Conservation (phyloP, 2,329 filamentous ascomycete species). For the Ophiostoma montium region DNA sequence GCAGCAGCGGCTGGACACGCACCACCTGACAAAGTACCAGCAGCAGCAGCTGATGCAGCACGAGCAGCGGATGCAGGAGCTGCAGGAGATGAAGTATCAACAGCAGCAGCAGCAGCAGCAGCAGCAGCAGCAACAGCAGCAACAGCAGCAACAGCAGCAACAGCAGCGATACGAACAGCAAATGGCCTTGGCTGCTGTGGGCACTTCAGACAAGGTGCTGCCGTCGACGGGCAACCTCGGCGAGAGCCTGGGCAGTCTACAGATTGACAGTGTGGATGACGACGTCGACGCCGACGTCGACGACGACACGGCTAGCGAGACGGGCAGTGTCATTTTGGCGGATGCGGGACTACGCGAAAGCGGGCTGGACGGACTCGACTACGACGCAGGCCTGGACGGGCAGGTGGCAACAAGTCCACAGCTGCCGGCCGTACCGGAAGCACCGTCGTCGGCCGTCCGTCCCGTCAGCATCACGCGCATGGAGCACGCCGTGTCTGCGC, state of each 20-base stretch:
- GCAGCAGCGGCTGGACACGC: conserved; percentile 10
- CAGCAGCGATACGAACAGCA: neutral
- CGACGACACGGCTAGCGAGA: neutral
- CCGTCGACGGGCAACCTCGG: neutral
- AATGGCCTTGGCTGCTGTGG: neutral
- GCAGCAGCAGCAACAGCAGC: neutral
- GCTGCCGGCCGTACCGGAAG: neutral
- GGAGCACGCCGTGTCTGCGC: neutral
- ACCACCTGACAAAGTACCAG: neutral
- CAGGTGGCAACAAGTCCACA: neutral
- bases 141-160: neutral
- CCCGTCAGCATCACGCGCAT: neutral
- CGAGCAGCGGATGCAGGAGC: neutral
- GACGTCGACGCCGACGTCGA: neutral
- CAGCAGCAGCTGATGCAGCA: neutral
- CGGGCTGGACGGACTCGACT: neutral
- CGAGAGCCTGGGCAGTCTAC: neutral
- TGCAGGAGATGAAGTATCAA: conserved; percentile 1
- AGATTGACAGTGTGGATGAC: too few species aligned
- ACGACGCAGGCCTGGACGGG: neutral
- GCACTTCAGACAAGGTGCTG: neutral
- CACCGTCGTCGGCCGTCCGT: neutral
- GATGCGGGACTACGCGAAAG: too few species aligned
- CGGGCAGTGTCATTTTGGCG: neutral
- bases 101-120: conserved; percentile 10